These are phyloP conservation scores for Canariomyces notabilis DNA, from an alignment of 2,329 filamentous ascomycete species.

Conservation along the genomic window DNA sequence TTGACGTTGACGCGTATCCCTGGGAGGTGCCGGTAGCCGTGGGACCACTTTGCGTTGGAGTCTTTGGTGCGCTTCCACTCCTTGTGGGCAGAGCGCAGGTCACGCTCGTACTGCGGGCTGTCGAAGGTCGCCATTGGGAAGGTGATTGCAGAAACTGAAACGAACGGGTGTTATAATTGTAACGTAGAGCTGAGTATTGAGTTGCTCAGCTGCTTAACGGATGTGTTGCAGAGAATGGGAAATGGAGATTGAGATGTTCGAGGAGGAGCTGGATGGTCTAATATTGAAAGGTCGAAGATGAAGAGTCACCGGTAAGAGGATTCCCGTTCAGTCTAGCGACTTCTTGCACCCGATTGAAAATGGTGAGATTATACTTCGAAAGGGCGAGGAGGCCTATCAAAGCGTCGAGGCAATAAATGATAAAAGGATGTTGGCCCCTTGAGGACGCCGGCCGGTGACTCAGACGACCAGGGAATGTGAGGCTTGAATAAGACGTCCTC, in stretches of 20 bases:
- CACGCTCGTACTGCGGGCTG: constrained; percentile 33
- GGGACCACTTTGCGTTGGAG: constrained; percentile 38
- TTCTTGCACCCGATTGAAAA: neutral
- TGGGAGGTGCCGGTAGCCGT: constrained; percentile 31
- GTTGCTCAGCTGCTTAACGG: neutral
- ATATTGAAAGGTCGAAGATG: neutral
- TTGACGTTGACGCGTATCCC: constrained; percentile 24
- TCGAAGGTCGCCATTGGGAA: constrained; percentile 26
- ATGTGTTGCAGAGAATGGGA: neutral
- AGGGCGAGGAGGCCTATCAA: constrained; percentile 1
- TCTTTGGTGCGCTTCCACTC: constrained; percentile 43
- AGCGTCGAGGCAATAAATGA: neutral
- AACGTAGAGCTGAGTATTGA: neutral
- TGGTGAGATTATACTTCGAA: neutral
- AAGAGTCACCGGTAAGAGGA: neutral
- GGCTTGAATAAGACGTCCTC: constrained; percentile 8
- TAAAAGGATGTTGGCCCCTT: constrained; percentile 5
- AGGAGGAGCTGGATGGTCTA: no score
- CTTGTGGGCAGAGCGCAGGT: constrained; percentile 40
- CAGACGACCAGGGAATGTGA: constrained; percentile 9
- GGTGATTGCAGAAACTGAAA: neutral
- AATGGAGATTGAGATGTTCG: no score
- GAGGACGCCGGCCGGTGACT: constrained; percentile 14
- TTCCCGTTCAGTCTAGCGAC: neutral
- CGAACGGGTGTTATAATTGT: neutral